Base-by-base conservation (phyloP, 305 asterid species). In the Stenogyne calaminthoides region DNA sequence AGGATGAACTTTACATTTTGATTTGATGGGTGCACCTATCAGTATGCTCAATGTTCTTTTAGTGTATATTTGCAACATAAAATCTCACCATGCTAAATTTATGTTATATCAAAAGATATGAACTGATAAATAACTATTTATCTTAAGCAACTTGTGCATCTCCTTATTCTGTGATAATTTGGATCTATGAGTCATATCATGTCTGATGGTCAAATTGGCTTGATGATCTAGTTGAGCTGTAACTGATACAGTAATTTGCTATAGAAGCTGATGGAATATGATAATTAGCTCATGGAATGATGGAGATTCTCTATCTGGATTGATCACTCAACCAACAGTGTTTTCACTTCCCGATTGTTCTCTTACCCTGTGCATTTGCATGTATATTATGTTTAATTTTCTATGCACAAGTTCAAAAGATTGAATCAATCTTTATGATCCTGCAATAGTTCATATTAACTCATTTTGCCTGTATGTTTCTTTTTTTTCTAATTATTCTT, bases 401-500 rank as follows among this genome's bases (percentile, higher is more conserved):
- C 25, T 57, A 29, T 46, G 37, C 16, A 20, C 36, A 6, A 25
- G 9, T 27, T 3, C 46, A 19, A 37, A 57, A 40, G 29, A 18
- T 42, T 72, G 62, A 69, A 46, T 63, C 49, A 16, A 54, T 27
- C 69, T 55, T 56, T 49, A 46, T 54, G 75, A 51, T 64, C 74
- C 76, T 36, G 52, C 68, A 42, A 40, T 59, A 15, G 22, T 47
- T 22, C 42, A 49, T 55, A 39, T 47, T 29, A 5, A 15, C 11
- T 71, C 42, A 15, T 32, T 34, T 64, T 18, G 37, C 72, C 42
- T 70, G 62, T 64, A 40, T 71, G n/a, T 27, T 73, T 55, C 3
- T 25, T 68, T 74, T 47, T 61, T 66, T 61, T 66, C 65, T 55
- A 32, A 73, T 63, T 55, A 60, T 62, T 59, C 68, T 63, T 65